Evolutionary conservation across 345 rosid species (phyloP), one percentile per base, ranked within the genome.

Genomic region (Atalantia buxifolia): DNA sequence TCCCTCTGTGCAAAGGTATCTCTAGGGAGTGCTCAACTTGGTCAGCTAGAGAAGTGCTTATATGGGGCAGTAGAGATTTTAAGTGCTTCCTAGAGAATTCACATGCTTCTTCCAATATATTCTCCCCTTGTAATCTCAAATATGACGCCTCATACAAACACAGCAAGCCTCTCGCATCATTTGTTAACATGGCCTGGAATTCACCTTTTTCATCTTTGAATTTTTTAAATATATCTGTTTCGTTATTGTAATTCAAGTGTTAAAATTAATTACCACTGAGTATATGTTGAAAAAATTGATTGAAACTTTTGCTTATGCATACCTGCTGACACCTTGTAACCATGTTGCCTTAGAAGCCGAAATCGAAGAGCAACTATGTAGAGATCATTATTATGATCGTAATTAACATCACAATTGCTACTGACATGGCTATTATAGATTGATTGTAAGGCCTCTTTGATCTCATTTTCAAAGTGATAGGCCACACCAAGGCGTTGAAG

Each of bases 121-220:
- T 74, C 66, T 87, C 92, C 16, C 84, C 85, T 1, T 73, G 80
- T 7, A 76, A 36, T 3, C 85, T 77, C 14, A 84, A 75, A 76
- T 84, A 77, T 1, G 90, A 74, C 0, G 85, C 87, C 50, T 87
- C 88, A 19, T 83, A 89, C 10, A 89, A 81, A 42, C 81, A 74
- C 24, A 83, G 48, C 42, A 86, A 6, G n/a, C 78, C 89, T 59
- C 28, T 57, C 9, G 69, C 78, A 9, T 82, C 85, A 21, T 25
- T 24, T 3, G 1, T 40, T 3, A 81, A 40, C 18, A 21, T 28
- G 28, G 69, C 79, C 28, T 56, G 73, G 42, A 76, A 83, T 3
- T 66, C 74, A 24, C 79, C 76, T 14, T 76, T 42, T 13, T 55
- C 82, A 31, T 78, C 77, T 19, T 64, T 78, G 56, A 79, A 78